Evolutionary conservation across 352 stramenopile species (phyloP), one percentile per base, ranked within the genome.

Genomic region (Peronospora tabacina): DNA sequence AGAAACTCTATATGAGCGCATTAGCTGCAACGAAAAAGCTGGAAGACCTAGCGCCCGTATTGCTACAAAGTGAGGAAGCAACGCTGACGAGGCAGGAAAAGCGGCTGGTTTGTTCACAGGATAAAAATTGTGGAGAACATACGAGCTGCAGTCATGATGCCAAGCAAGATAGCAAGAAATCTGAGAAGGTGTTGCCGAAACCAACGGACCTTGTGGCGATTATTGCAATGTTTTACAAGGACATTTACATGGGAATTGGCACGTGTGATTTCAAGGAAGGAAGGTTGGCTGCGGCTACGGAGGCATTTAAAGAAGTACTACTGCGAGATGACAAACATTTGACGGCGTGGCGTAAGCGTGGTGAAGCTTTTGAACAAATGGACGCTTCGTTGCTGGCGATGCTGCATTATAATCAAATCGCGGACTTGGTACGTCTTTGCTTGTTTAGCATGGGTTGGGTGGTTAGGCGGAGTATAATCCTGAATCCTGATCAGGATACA

Each of bases 261-360:
- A 39, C 47, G 1, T 83, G 72, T 55, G 47, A 77, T 5, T 43
- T 81, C 3, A 47, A 61, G 9, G 17, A 47, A 42, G 28, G 34
- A 7, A 55, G 57, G 3, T 49, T 75, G 15, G 70, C 72, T 0
- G 61, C 58, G 7, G 72, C 72, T 0, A 74, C 72, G 0, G 73
- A 89, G 24, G 75, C 72, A 34, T 85, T 78, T 28, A 89, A 89
- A 19, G 66, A 89, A 33, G 73, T 85, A 20, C 52, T 89, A 8
- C 43, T 87, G 15, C 52, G 69, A 20, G 75, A 87, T 35, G 63
- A 80, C 12, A 45, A 34, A 10, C 55, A 87, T 42, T 9, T 80
- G 3, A 12, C 19, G 0, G 72, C 75, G 44, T 89, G 78, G 78
- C 20, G 80, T 5, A 60, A 70, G 43, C 59, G 78, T 49, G 78